phyloP scores from a whole-genome alignment of 176 grass and related monocot genomes.

The Eragrostis curvula region DNA sequence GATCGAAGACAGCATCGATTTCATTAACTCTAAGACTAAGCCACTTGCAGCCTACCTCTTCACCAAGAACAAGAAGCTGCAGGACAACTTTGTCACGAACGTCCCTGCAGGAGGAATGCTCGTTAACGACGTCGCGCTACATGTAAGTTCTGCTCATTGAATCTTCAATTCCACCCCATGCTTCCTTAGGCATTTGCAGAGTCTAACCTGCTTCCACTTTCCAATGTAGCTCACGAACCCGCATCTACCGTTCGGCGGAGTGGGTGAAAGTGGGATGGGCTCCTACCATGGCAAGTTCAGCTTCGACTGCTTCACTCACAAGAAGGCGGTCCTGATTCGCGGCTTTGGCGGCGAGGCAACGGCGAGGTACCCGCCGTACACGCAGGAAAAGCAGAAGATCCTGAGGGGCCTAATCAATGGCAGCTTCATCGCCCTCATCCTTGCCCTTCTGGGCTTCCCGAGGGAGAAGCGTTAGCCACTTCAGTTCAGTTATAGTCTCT shows the following conservation, averaged over 20 bases:
- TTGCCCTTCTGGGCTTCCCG: slow-evolving; percentile 61
- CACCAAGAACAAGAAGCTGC: slow-evolving; percentile 82
- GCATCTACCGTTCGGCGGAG: slow-evolving; percentile 78
- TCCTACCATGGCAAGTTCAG: slow-evolving; percentile 90
- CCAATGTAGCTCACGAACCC: slow-evolving; percentile 64
- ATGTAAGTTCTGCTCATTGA: slow-evolving; percentile 53
- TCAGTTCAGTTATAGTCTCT: neutral
- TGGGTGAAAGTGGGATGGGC: slow-evolving; percentile 84
- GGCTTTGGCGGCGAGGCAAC: slow-evolving; percentile 54
- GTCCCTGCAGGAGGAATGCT: slow-evolving; percentile 86
- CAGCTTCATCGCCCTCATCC: slow-evolving; percentile 71
- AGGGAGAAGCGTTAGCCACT: slow-evolving; percentile 43
- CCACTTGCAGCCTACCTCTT: slow-evolving; percentile 94
- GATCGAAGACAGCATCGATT: slow-evolving; percentile 67
- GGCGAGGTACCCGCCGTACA: slow-evolving; percentile 84
- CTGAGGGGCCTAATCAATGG: slow-evolving; percentile 72
- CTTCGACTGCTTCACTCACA: slow-evolving; percentile 88
- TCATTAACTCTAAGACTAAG: slow-evolving; percentile 70
- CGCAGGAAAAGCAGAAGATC: slow-evolving; percentile 68
- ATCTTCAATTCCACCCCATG: neutral
- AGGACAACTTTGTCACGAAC: slow-evolving; percentile 59
- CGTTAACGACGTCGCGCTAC: slow-evolving; percentile 72
- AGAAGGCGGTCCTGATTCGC: slow-evolving; percentile 69
- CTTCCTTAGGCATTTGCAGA: neutral
- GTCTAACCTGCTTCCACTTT: neutral